These are phyloP conservation scores for Wickerhamiella pararugosa DNA, from an alignment of 1,139 yeast genomes.

Conservation along the genomic window DNA sequence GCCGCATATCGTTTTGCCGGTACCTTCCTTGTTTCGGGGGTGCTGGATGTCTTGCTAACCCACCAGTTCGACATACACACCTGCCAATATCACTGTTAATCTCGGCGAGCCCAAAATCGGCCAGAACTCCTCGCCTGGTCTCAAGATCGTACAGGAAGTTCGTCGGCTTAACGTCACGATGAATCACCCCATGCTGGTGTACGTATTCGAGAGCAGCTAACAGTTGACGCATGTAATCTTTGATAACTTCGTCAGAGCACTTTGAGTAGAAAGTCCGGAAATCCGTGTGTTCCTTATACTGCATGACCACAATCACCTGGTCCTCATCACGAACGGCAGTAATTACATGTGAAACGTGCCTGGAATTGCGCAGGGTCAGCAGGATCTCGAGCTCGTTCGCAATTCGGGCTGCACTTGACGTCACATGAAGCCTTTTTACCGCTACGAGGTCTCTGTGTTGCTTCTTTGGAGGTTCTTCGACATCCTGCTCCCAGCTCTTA, in stretches of 20 bases:
- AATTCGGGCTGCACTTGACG: constrained; percentile 85
- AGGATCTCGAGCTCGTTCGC: constrained; percentile 71
- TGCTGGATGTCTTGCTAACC: constrained; percentile 5
- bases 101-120: constrained; percentile 90
- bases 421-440: constrained; percentile 81
- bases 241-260: constrained; percentile 64
- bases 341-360: constrained; percentile 71
- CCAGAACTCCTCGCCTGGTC: constrained; percentile 66
- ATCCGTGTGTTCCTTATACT: constrained; percentile 83
- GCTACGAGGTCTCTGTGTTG: constrained; percentile 42
- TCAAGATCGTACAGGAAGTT: constrained; percentile 71
- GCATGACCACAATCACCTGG: constrained; percentile 84
- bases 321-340: constrained; percentile 81
- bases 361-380: constrained; percentile 35
- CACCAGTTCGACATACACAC: constrained; percentile 13
- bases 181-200: constrained; percentile 63
- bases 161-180: constrained; percentile 82
- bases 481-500: constrained; percentile 17
- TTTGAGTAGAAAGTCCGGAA: constrained; percentile 72
- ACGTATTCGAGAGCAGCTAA: constrained; percentile 62
- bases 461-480: neutral
- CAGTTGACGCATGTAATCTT: constrained; percentile 64
- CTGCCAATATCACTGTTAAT: constrained; percentile 17
- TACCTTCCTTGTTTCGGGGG: constrained; percentile 20
- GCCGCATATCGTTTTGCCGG: constrained; percentile 32